Evolutionary conservation across 305 asterid species (phyloP).

Genomic region (Fraxinus platypoda): DNA sequence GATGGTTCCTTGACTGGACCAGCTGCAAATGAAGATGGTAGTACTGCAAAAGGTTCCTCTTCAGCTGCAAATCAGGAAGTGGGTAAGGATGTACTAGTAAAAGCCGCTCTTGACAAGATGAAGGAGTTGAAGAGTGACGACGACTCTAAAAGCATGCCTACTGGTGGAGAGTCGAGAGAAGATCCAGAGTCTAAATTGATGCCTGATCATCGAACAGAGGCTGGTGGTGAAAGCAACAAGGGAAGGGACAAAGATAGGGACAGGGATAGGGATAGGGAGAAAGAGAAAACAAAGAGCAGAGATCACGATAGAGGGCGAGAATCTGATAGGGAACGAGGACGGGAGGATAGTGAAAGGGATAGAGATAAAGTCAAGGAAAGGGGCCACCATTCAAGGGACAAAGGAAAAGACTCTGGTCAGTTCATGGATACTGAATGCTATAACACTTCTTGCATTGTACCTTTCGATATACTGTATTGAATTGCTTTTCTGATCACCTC

Average conservation of each 20-base stretch:
- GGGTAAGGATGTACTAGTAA: conserved; percentile 29
- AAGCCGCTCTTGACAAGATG: conserved; percentile 33
- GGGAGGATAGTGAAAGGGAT: conserved; percentile 41
- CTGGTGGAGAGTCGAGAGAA: conserved; percentile 32
- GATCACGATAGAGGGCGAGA: conserved; percentile 47
- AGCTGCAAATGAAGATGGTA: conserved; percentile 28
- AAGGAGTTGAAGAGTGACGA: conserved; percentile 35
- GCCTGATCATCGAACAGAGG: conserved; percentile 35
- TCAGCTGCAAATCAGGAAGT: conserved; percentile 26
- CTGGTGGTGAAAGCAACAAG: conserved; percentile 34
- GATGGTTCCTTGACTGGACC: conserved; percentile 30
- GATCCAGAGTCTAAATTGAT: conserved; percentile 30
- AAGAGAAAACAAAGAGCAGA: conserved; percentile 34
- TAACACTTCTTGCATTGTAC: background rate
- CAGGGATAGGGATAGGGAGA: conserved; percentile 30
- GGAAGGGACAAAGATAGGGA: conserved; percentile 31
- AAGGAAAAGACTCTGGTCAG: background rate
- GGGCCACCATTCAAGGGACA: background rate
- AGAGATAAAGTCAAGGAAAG: conserved; percentile 39
- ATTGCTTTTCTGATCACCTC: background rate
- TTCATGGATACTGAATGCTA: background rate
- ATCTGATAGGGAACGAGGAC: conserved; percentile 43
- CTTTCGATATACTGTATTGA: background rate
- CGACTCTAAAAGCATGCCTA: conserved; percentile 10
- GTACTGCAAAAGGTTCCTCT: conserved; percentile 28